Evolutionary conservation across 176 grass and related monocot species (phyloP).

Genomic region (Urochloa ruziziensis): DNA sequence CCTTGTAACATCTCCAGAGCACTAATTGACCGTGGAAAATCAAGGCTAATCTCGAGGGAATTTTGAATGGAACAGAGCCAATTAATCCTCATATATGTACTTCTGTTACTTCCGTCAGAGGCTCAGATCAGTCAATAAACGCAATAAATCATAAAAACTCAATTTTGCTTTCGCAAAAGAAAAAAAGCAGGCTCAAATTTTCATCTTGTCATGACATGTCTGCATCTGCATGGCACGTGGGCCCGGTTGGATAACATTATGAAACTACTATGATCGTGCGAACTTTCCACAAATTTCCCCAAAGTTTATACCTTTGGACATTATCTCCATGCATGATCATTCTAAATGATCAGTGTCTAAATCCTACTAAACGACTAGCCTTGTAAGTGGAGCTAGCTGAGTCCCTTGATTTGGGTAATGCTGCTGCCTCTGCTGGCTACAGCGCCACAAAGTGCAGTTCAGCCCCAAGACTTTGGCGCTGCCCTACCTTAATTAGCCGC

Average conservation of each 20-base stretch:
- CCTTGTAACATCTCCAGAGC: not conserved
- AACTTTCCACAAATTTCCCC: not conserved
- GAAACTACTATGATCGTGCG: not conserved
- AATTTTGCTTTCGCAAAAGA: no score
- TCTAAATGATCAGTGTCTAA: not conserved
- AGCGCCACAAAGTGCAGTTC: constrained; percentile 24
- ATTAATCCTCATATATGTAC: not conserved
- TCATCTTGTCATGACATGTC: not conserved
- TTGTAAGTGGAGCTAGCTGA: not conserved
- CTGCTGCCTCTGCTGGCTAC: constrained; percentile 42
- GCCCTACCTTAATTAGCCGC: constrained; percentile 14
- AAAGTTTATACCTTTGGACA: not conserved
- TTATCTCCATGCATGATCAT: not conserved
- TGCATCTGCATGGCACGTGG: not conserved
- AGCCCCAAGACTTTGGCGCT: not conserved
- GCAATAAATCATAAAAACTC: not conserved
- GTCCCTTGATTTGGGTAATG: constrained; percentile 45
- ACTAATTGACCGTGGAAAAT: not conserved
- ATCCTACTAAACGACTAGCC: not conserved
- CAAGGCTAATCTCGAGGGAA: not conserved
- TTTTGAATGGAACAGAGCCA: no score
- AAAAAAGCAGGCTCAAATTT: no score
- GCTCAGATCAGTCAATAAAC: not conserved
- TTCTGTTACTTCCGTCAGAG: not conserved
- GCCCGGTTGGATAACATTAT: not conserved